A percentile compares a stretch with the other conserved stretches of the same genome.
Evolutionary conservation across 192 early-diverging fungal species (phyloP).

Genomic region (Diversispora eburnea): DNA sequence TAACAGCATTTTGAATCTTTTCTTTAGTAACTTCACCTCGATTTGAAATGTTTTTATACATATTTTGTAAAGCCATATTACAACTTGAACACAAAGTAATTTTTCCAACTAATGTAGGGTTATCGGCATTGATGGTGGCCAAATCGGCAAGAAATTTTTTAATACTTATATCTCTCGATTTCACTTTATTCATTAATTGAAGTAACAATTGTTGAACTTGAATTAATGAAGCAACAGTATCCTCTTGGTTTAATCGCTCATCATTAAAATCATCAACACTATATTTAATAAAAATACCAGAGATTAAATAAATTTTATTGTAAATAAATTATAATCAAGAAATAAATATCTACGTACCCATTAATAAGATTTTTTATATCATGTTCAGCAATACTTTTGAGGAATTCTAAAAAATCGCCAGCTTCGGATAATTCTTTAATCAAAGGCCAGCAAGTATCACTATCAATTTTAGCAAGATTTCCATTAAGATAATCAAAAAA

Average conservation of each 20-base stretch:
- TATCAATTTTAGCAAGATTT: neutral
- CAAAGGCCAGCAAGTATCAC: neutral
- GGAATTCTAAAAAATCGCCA: neutral
- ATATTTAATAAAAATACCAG: no score
- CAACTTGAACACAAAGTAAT: constrained; percentile 25
- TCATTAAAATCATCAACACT: constrained; percentile 25
- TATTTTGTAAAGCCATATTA: constrained; percentile 25
- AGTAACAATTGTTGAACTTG: constrained; percentile 27
- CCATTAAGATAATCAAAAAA: neutral
- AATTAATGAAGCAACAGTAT: constrained; percentile 17
- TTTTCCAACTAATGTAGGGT: constrained; percentile 12
- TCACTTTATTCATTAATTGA: constrained; percentile 11
- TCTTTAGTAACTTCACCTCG: constrained; percentile 29
- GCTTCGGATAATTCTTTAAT: neutral
- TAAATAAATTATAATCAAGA: constrained; percentile 4
- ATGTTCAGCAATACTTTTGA: neutral
- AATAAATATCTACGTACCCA: neutral
- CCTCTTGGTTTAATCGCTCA: constrained; percentile 26
- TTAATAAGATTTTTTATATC: constrained; percentile 31
- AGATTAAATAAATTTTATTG: no score
- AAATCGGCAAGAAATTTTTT: constrained; percentile 8
- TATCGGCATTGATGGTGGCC: neutral
- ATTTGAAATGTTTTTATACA: constrained; percentile 27
- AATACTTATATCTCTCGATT: neutral
- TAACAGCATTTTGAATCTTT: constrained; percentile 25